A percentile compares a stretch with the other conserved stretches of the same genome.
These are phyloP conservation scores for Brassica rapa DNA, from an alignment of 345 rosid species.

Conservation along the genomic window DNA sequence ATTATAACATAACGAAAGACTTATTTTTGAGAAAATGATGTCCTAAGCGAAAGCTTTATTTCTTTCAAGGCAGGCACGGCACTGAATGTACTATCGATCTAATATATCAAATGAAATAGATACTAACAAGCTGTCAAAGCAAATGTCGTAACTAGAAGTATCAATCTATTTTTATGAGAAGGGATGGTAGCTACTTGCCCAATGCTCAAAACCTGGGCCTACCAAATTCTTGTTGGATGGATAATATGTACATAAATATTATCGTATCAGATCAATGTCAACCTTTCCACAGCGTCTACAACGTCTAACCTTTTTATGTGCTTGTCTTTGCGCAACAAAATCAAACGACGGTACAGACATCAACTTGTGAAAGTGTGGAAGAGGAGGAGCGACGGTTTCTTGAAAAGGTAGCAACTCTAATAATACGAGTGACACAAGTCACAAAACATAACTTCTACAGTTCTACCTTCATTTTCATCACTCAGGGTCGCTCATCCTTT, in stretches of 20 bases:
- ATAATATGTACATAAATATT: slow-evolving; percentile 25
- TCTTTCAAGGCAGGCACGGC: no score
- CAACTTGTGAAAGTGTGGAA: background rate
- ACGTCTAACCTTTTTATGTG: background rate
- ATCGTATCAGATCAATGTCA: background rate
- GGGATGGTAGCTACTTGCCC: slow-evolving; percentile 28
- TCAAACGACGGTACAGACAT: background rate
- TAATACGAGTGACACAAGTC: background rate
- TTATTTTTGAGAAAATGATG: no score
- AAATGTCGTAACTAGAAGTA: slow-evolving; percentile 10
- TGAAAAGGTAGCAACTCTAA: background rate
- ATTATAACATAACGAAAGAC: no score
- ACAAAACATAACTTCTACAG: background rate
- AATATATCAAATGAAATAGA: background rate
- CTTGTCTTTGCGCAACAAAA: background rate
- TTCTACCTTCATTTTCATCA: slow-evolving; percentile 11
- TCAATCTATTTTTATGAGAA: slow-evolving; percentile 23
- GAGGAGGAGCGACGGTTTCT: background rate
- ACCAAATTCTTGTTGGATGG: slow-evolving; percentile 37
- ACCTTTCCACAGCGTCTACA: background rate
- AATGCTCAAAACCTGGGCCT: slow-evolving; percentile 32
- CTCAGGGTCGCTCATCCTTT: slow-evolving; percentile 14
- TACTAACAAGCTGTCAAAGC: slow-evolving; percentile 17
- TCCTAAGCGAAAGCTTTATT: no score
- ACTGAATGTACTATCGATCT: background rate